A percentile compares a stretch with the other conserved stretches of the same genome.
These are phyloP conservation scores for Cetradonia linearis DNA, from an alignment of 495 filamentous ascomycete species.

Conservation along the genomic window DNA sequence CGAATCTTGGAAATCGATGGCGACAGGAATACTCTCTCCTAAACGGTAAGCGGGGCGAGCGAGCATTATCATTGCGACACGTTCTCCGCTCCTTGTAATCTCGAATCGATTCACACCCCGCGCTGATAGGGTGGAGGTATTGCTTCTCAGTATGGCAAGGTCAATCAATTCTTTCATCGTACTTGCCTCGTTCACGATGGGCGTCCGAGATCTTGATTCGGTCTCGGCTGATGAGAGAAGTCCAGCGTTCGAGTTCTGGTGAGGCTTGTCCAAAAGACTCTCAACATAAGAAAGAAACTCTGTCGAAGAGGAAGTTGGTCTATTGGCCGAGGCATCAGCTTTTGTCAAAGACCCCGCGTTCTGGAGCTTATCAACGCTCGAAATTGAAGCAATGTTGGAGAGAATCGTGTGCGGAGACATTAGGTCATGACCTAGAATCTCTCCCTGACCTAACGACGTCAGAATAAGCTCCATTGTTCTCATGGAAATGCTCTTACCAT, in stretches of 20 bases:
- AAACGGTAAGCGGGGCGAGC: conserved; percentile 85
- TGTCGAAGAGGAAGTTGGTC: conserved; percentile 28
- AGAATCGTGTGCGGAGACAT: conserved; percentile 90
- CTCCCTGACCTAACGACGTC: conserved; percentile 44
- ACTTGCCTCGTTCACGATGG: conserved; percentile 34
- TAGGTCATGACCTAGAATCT: conserved; percentile 72
- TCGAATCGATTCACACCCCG: conserved; percentile 81
- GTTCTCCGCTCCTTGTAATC: conserved; percentile 77
- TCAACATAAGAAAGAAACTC: conserved; percentile 74
- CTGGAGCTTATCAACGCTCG: conserved; percentile 31
- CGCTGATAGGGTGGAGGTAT: conserved; percentile 47
- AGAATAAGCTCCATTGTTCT: conserved; percentile 13
- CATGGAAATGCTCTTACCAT: conserved; percentile 38
- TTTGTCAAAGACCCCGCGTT: conserved; percentile 24
- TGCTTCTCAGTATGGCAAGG: conserved; percentile 74
- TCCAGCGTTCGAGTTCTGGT: conserved; percentile 43
- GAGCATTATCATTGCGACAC: conserved; percentile 78
- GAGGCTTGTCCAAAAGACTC: conserved; percentile 58
- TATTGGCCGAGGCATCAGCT: conserved; percentile 21
- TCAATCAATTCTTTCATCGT: conserved; percentile 81
- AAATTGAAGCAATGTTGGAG: conserved; percentile 58
- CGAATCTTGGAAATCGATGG: conserved; percentile 67
- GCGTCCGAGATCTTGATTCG: conserved; percentile 38
- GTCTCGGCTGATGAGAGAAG: conserved; percentile 60
- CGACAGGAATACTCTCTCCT: conserved; percentile 73